Conservation (phyloP, 148 eudicot species). For the Chenopodium berlandieri region DNA sequence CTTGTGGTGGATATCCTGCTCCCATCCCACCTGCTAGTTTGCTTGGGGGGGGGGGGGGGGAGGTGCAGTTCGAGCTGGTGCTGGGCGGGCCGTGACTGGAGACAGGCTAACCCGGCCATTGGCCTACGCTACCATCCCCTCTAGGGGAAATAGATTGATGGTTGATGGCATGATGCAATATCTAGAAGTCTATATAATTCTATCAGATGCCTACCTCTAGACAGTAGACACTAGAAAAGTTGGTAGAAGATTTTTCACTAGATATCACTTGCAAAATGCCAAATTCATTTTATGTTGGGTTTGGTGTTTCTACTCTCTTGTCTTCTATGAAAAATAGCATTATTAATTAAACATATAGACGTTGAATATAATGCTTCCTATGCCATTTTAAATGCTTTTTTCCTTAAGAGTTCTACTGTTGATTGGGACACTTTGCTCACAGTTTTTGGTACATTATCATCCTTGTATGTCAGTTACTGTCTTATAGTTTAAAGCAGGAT, state of each 20-base stretch:
- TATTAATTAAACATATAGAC: conserved; percentile 16
- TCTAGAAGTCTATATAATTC: conserved; percentile 5
- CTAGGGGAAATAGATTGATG: background rate
- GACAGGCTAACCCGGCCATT: background rate
- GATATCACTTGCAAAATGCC: conserved; percentile 24
- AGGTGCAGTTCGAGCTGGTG: background rate
- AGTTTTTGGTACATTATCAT: conserved; percentile 20
- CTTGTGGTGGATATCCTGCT: background rate
- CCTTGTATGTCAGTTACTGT: conserved; percentile 16
- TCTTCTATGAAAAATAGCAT: conserved; percentile 20
- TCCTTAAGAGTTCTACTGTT: background rate
- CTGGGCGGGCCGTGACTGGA: background rate
- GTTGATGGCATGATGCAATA: background rate
- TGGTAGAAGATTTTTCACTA: conserved; percentile 18
- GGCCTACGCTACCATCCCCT: background rate
- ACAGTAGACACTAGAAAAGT: conserved; percentile 14
- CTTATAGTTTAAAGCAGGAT: background rate
- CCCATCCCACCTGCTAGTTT: background rate
- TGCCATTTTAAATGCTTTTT: conserved; percentile 1
- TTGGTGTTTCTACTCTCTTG: conserved; percentile 18
- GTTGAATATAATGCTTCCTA: conserved; percentile 17
- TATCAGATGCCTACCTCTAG: conserved; percentile 2
- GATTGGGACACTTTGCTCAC: conserved; percentile 25
- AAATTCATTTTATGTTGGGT: conserved; percentile 13
- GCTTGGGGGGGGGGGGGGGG: background rate